These are phyloP conservation scores for Hordeum marinum DNA, from an alignment of 176 grass and related monocot species.

Conservation along the genomic window DNA sequence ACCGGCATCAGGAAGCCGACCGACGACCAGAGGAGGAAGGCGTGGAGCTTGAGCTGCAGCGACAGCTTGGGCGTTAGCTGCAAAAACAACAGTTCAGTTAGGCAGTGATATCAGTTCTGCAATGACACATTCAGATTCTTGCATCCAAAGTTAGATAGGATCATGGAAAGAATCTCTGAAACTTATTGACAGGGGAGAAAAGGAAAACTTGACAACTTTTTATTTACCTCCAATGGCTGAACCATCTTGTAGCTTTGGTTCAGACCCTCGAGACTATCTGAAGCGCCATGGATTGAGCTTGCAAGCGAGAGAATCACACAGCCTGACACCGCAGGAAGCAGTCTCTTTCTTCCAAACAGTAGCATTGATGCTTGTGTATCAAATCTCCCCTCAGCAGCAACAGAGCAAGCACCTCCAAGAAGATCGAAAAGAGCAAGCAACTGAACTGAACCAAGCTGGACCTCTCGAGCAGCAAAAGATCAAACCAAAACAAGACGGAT, in stretches of 20 bases:
- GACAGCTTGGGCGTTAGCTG: slow-evolving; percentile 69
- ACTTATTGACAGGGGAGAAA: not conserved
- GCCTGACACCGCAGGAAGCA: slow-evolving; percentile 8
- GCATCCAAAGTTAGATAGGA: not conserved
- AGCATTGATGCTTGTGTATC: slow-evolving; percentile 31
- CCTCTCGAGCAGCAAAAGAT: not conserved
- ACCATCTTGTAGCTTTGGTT: slow-evolving; percentile 25
- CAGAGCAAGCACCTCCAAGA: not conserved
- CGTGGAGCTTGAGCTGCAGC: slow-evolving; percentile 74
- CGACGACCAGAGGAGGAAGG: slow-evolving; percentile 83
- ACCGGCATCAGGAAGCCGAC: slow-evolving; percentile 83
- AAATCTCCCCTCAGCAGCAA: not conserved
- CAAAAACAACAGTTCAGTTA: not conserved
- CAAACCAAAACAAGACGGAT: not conserved
- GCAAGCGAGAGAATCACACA: slow-evolving; percentile 22
- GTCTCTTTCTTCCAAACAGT: slow-evolving; percentile 34
- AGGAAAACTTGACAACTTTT: not conserved
- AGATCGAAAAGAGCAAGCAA: not conserved
- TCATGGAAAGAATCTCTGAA: not conserved
- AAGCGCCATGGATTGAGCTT: not conserved
- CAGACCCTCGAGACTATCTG: not conserved
- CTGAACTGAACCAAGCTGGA: not conserved
- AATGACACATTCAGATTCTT: not conserved
- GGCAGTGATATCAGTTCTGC: not conserved
- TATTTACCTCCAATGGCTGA: slow-evolving; percentile 44